Evolutionary conservation across 2,329 filamentous ascomycete genomes (phyloP).

Genomic region (Fusarium temperatum): DNA sequence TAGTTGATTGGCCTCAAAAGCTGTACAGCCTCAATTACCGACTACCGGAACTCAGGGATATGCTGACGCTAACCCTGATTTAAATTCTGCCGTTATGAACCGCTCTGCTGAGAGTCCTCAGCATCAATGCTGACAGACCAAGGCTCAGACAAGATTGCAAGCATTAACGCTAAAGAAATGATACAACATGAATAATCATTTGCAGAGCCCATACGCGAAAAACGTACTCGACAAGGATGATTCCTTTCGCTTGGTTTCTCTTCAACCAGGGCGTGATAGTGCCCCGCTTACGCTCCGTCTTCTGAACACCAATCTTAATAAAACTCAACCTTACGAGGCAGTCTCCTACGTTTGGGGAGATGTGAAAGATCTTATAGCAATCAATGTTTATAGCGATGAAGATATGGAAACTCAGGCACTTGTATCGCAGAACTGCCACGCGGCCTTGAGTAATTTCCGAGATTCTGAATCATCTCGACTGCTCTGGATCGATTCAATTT

Average conservation of each 20-base stretch:
- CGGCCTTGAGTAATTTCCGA: not conserved
- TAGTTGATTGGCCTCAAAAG: too few relatives aligned
- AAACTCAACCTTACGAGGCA: not conserved
- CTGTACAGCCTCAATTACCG: too few relatives aligned
- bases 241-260: not conserved
- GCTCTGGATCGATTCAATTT: not conserved
- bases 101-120: not conserved
- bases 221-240: not conserved
- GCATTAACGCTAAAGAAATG: rapidly evolving
- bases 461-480: not conserved
- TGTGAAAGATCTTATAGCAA: not conserved
- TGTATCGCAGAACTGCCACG: not conserved
- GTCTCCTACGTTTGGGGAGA: not conserved
- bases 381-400: not conserved
- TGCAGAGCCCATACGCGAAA: not conserved
- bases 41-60: too few relatives aligned
- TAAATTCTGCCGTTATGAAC: not conserved
- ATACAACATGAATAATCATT: not conserved
- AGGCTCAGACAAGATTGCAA: rapidly evolving
- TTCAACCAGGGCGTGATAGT: not conserved
- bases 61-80: not conserved
- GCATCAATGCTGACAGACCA: not conserved
- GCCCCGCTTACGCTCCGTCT: not conserved
- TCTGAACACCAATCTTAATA: not conserved
- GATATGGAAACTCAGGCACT: not conserved